phyloP scores from a whole-genome alignment of 2,329 filamentous ascomycete genomes.

The Diaporthe sp. region DNA sequence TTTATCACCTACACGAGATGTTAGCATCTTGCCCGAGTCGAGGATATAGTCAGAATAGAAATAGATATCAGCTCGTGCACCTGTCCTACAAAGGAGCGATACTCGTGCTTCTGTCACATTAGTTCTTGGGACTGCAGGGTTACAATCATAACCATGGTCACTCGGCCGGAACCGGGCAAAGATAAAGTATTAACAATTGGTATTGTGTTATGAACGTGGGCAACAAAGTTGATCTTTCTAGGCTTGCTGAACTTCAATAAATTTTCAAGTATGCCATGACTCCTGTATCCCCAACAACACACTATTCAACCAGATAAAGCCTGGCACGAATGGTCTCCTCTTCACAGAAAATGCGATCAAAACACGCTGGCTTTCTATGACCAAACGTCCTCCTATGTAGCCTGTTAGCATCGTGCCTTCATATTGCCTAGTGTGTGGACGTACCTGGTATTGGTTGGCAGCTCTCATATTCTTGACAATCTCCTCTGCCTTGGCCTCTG shows the following conservation, averaged over 20 bases:
- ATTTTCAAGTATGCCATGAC: slow-evolving; percentile 31
- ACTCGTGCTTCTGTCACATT: not conserved
- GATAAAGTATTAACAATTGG: slow-evolving; percentile 22
- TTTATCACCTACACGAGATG: not conserved
- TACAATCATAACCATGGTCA: not conserved
- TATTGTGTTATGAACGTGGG: slow-evolving; percentile 15
- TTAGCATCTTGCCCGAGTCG: not conserved
- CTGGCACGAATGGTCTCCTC: slow-evolving; percentile 14
- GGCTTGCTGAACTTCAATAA: slow-evolving; percentile 21
- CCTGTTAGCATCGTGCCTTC: slow-evolving; percentile 48
- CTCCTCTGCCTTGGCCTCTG: slow-evolving; percentile 91
- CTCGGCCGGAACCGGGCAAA: not conserved
- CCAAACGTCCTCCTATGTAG: slow-evolving; percentile 77
- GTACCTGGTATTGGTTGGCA: slow-evolving; percentile 94
- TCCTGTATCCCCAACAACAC: slow-evolving; percentile 33
- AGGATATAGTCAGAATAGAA: not conserved
- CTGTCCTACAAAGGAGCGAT: not conserved
- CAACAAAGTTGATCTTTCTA: slow-evolving; percentile 26
- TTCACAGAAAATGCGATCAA: slow-evolving; percentile 37
- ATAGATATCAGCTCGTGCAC: not conserved
- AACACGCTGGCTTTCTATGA: slow-evolving; percentile 60
- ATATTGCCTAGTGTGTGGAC: slow-evolving; percentile 44
- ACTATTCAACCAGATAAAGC: slow-evolving; percentile 29
- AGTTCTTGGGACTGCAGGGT: not conserved
- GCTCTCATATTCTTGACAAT: slow-evolving; percentile 97